Conservation (phyloP, 495 filamentous ascomycete species). For the Penicillium cinerascens region DNA sequence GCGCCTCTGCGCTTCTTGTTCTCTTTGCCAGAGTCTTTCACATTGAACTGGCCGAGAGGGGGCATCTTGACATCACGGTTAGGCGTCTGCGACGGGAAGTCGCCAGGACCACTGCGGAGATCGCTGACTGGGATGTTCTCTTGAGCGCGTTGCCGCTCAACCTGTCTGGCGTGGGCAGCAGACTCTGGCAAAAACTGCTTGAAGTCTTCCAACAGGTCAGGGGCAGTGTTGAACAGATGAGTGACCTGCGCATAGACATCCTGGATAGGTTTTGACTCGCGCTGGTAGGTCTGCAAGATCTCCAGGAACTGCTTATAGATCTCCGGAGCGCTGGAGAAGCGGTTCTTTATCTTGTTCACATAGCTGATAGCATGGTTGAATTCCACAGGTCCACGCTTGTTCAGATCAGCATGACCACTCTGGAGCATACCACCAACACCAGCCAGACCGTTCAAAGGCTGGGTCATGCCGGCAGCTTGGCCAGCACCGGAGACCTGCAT, state of each 20-base stretch:
- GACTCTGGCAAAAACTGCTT: conserved; percentile 99
- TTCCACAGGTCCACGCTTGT: conserved; percentile 91
- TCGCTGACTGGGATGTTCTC: conserved; percentile 62
- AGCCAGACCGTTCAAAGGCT: conserved; percentile 44
- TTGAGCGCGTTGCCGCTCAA: conserved; percentile 49
- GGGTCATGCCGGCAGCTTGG: conserved; percentile 46
- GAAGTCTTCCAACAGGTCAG: conserved; percentile 97
- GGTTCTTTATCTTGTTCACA: conserved; percentile 99
- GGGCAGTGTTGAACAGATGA: conserved; percentile 84
- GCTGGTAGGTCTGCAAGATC: conserved; percentile 97
- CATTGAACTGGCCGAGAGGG: conserved; percentile 91
- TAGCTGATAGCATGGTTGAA: conserved; percentile 99
- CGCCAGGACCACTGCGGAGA: conserved; percentile 50
- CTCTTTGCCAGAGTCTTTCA: conserved; percentile 61
- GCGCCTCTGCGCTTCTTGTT: conserved; percentile 72
- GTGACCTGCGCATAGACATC: conserved; percentile 99
- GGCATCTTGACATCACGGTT: conserved; percentile 72
- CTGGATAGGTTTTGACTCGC: conserved; percentile 96
- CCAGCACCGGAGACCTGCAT: conserved; percentile 45
- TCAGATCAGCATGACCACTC: conserved; percentile 59
- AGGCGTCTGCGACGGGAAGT: conserved; percentile 47
- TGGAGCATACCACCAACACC: conserved; percentile 46
- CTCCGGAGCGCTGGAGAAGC: conserved; percentile 89
- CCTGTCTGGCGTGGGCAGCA: conserved; percentile 80
- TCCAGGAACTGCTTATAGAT: conserved; percentile 99